Conservation (phyloP, 2,329 filamentous ascomycete species). For the Epichloe amarillans region DNA sequence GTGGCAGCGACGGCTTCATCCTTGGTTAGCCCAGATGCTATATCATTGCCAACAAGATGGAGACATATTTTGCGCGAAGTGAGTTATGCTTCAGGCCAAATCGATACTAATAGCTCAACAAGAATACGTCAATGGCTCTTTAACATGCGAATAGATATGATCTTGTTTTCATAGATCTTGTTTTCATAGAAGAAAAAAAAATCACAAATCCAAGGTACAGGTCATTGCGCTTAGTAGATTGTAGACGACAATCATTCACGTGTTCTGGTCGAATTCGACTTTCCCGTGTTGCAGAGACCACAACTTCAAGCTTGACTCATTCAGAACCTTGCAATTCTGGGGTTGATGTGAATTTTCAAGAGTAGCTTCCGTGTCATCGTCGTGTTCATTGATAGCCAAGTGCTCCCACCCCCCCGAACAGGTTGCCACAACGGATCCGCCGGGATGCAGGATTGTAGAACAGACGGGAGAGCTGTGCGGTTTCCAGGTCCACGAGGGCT, state of each 20-base stretch:
- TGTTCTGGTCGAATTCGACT: neutral
- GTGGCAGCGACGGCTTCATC: no score
- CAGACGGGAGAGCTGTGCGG: slow-evolving; percentile 35
- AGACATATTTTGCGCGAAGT: no score
- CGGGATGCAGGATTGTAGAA: slow-evolving; percentile 35
- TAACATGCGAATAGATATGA: no score
- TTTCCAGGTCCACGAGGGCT: slow-evolving; percentile 36
- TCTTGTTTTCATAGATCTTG: no score
- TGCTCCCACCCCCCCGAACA: slow-evolving; percentile 42
- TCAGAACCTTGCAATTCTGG: neutral
- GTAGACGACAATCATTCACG: neutral
- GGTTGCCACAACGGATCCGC: slow-evolving; percentile 42
- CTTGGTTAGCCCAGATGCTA: no score
- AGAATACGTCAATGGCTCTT: no score
- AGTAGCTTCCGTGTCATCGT: neutral
- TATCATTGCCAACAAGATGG: no score
- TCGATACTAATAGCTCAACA: no score
- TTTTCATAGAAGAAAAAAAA: no score
- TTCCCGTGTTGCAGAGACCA: slow-evolving; percentile 2
- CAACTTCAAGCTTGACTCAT: slow-evolving; percentile 7
- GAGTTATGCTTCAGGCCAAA: no score
- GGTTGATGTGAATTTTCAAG: neutral
- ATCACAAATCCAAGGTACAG: no score
- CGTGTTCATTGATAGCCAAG: slow-evolving; percentile 1
- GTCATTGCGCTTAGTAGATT: neutral